A percentile compares a stretch with the other conserved stretches of the same genome.
These are phyloP conservation scores for Ailanthus altissimus DNA, from an alignment of 345 rosid species.

Conservation along the genomic window DNA sequence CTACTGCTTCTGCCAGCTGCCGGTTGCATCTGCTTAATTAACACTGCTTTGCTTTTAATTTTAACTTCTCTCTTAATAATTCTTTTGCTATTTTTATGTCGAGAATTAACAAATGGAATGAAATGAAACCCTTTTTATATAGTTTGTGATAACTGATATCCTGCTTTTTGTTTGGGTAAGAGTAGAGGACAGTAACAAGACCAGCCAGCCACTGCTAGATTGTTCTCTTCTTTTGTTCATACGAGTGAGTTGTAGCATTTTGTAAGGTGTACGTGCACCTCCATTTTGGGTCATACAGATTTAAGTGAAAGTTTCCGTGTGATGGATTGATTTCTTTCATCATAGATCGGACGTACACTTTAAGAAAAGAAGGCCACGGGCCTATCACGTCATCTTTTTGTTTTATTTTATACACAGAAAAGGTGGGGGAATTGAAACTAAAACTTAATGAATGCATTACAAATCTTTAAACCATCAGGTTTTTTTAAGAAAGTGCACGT, in stretches of 20 bases:
- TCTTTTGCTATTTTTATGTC: neutral
- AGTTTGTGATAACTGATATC: neutral
- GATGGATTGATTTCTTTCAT: neutral
- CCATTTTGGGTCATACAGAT: neutral
- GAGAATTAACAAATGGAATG: neutral
- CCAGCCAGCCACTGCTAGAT: neutral
- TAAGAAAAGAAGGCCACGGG: neutral
- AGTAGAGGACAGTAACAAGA: neutral
- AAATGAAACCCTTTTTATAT: neutral
- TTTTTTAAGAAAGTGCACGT: too few relatives aligned
- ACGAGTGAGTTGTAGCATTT: neutral
- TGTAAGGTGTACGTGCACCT: neutral
- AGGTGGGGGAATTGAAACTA: too few relatives aligned
- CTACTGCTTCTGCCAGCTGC: conserved; percentile 47
- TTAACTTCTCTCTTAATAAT: neutral
- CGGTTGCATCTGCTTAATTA: conserved; percentile 57
- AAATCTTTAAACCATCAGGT: too few relatives aligned
- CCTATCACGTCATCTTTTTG: neutral
- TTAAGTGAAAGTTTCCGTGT: neutral
- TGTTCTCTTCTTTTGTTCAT: neutral
- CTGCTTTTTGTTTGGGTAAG: neutral
- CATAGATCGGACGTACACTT: neutral
- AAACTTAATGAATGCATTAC: too few relatives aligned
- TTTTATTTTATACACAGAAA: too few relatives aligned
- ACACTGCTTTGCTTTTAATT: neutral